These are phyloP conservation scores for Clonostachys solani DNA, from an alignment of 2,329 filamentous ascomycete genomes.

Conservation along the genomic window DNA sequence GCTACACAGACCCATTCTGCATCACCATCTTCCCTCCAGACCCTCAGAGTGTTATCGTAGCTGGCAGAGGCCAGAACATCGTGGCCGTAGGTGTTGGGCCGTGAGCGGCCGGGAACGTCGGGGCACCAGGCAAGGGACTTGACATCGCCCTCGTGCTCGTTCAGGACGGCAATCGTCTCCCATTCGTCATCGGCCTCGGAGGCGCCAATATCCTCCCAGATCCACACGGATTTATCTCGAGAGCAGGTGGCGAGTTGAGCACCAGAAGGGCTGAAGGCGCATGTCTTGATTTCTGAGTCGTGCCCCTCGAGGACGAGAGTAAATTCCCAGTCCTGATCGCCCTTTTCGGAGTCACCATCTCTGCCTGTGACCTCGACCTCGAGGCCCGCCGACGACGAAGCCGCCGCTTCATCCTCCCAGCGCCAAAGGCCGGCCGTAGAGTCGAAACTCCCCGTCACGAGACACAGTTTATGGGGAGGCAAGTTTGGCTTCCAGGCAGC, in stretches of 20 bases:
- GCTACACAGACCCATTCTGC: slow-evolving; percentile 88
- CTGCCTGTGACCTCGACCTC: slow-evolving; percentile 5
- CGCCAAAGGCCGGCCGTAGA: slow-evolving; percentile 84
- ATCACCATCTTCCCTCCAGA: slow-evolving; percentile 88
- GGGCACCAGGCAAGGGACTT: slow-evolving; percentile 94
- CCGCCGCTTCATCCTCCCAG: slow-evolving; percentile 46
- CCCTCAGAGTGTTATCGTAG: slow-evolving; percentile 86
- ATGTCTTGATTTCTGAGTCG: slow-evolving; percentile 85
- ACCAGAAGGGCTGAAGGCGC: slow-evolving; percentile 70
- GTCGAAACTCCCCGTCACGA: slow-evolving; percentile 93
- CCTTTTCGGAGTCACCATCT: slow-evolving; percentile 43
- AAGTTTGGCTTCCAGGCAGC: slow-evolving; percentile 82
- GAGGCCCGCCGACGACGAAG: slow-evolving; percentile 12
- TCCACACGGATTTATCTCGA: slow-evolving; percentile 93
- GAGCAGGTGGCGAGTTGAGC: slow-evolving; percentile 84
- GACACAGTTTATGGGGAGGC: slow-evolving; percentile 59
- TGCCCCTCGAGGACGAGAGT: slow-evolving; percentile 91
- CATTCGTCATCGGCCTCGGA: slow-evolving; percentile 85
- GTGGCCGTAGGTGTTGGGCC: slow-evolving; percentile 43
- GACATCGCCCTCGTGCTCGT: slow-evolving; percentile 92
- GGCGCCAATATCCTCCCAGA: slow-evolving; percentile 86
- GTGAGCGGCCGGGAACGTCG: slow-evolving; percentile 45
- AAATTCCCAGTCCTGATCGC: slow-evolving; percentile 86
- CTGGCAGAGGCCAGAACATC: slow-evolving; percentile 85
- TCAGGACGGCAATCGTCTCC: slow-evolving; percentile 91